Evolutionary conservation across 2,329 filamentous ascomycete species (phyloP), one percentile per base, ranked within the genome.

Genomic region (Ophiostoma sp.): DNA sequence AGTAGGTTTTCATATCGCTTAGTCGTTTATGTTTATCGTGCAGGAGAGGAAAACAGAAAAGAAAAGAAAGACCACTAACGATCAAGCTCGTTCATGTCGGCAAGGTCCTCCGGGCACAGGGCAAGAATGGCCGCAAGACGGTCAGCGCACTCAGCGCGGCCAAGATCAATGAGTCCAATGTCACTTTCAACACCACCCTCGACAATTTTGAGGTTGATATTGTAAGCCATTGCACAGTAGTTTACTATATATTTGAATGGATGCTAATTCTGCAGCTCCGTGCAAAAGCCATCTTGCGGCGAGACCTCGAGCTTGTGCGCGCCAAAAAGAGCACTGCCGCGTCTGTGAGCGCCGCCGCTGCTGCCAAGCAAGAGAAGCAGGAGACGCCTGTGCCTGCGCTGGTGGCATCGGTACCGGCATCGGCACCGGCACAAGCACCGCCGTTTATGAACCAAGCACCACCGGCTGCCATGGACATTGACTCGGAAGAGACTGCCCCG

Each of bases 131-230:
- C 17, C 78, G 81, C 57, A 80, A 79, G 71, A 79, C 79, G 20
- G 74, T 75, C 17, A 75, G 75, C 76, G 72, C 76, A 74, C 54
- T 77, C 75, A 75, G 77, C 70, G 80, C 80, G 69, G 76, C 78
- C 64, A 84, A 82, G 74, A 76, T 86, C 69, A 78, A 80, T 41
- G 82, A 84, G 60, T 80, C 80, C n/a, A 80, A 85, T 70, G 78
- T 77, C 52, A 76, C 77, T 7, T 86, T 85, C 75, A 85, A 88
- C 71, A 78, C 78, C 70, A 83, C 84, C 8, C 77, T 89, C 2
- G 84, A 88, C 72, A 83, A 86, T 7, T 75, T 89, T 5, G 86
- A 89, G 75, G 78, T 77, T 71, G 85, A 88, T 35, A 86, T 88
- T 75, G 86, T 87, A 79, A 77, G 82, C 70, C 1, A 13, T 4